phyloP scores from a whole-genome alignment of 306 rosid species.

The Heteromeles arbutifolia region DNA sequence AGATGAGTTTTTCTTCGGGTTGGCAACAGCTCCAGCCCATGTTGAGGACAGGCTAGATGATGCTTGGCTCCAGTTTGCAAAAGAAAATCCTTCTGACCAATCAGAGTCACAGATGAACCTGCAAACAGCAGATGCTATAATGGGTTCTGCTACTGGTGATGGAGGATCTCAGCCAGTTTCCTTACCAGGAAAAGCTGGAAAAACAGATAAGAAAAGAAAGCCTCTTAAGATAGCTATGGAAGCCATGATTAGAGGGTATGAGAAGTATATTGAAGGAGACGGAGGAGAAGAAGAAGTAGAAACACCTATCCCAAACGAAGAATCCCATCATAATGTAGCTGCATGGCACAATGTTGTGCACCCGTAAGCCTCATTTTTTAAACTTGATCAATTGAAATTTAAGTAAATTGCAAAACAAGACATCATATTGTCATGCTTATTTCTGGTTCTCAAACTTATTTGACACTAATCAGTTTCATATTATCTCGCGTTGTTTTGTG shows the following conservation, averaged over 20 bases:
- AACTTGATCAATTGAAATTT: neutral
- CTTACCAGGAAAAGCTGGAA: constrained; percentile 7
- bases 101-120: constrained; percentile 22
- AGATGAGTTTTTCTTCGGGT: constrained; percentile 72
- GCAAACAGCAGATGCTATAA: constrained; percentile 48
- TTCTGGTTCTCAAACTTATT: neutral
- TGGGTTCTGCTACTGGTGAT: constrained; percentile 68
- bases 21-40: constrained; percentile 96
- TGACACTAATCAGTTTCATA: neutral
- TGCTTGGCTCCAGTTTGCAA: constrained; percentile 94
- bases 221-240: constrained; percentile 82
- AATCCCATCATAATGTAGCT: constrained; percentile 59
- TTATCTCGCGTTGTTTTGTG: neutral
- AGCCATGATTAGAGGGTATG: constrained; percentile 82
- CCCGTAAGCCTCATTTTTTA: constrained; percentile 52
- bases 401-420: constrained; percentile 3
- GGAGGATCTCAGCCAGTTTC: constrained; percentile 67
- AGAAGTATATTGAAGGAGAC: constrained; percentile 39
- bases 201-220: constrained; percentile 40
- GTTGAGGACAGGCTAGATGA: constrained; percentile 86
- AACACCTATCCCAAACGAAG: constrained; percentile 24
- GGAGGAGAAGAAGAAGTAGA: constrained; percentile 34
- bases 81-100: constrained; percentile 34
- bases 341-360: constrained; percentile 93
- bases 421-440: neutral